phyloP scores from a whole-genome alignment of 495 filamentous ascomycete species.

The Amniculicola lignicola region DNA sequence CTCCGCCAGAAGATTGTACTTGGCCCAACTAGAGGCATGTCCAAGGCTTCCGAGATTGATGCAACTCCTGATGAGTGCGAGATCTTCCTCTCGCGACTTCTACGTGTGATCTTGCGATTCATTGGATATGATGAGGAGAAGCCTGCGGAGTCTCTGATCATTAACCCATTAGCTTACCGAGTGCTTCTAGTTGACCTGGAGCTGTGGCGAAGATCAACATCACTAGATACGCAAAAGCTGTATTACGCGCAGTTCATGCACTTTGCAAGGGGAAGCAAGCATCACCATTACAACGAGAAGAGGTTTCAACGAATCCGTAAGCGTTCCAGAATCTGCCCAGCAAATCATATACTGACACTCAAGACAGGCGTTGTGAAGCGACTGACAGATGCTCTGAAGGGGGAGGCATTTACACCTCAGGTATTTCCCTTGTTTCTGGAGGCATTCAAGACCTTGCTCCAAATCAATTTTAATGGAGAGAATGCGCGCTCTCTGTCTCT shows the following conservation, averaged over 20 bases:
- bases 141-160: slow-evolving; percentile 82
- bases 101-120: slow-evolving; percentile 75
- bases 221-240: slow-evolving; percentile 67
- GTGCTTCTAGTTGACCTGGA: slow-evolving; percentile 89
- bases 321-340: slow-evolving; percentile 39
- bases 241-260: slow-evolving; percentile 89
- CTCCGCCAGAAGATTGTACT: slow-evolving; percentile 72
- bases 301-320: slow-evolving; percentile 85
- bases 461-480: slow-evolving; percentile 74
- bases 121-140: slow-evolving; percentile 77
- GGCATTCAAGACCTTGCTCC: slow-evolving; percentile 73
- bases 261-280: slow-evolving; percentile 80
- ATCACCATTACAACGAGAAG: slow-evolving; percentile 86
- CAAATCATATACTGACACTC: neutral
- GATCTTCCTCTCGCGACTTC: slow-evolving; percentile 63
- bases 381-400: slow-evolving; percentile 83
- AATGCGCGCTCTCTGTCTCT: slow-evolving; percentile 82
- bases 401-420: slow-evolving; percentile 67
- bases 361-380: slow-evolving; percentile 78
- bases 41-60: slow-evolving; percentile 35
- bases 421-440: slow-evolving; percentile 70
- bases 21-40: slow-evolving; percentile 38
- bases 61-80: slow-evolving; percentile 54
- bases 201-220: slow-evolving; percentile 73
- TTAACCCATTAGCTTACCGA: slow-evolving; percentile 91